Percentiles rank a stretch among this genome's conserved stretches.
These are phyloP conservation scores for Ceratocystis variospora DNA, from an alignment of 2,329 filamentous ascomycete species.

Conservation along the genomic window DNA sequence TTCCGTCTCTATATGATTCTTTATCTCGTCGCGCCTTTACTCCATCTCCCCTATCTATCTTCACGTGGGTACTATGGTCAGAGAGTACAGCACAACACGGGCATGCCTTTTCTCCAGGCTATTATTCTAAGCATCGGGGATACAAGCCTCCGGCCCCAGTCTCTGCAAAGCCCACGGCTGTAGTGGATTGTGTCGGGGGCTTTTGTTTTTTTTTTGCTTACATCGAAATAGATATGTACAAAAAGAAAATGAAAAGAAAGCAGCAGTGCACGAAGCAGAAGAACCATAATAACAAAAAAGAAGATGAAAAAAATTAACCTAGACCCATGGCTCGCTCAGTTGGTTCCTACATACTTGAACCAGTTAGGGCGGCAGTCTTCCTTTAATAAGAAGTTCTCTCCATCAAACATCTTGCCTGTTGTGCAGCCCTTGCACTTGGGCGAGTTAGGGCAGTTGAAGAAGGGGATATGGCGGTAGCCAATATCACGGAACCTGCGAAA, in stretches of 20 bases:
- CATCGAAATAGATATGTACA: background rate
- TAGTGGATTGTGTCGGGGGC: background rate
- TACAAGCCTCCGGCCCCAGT: too few relatives aligned
- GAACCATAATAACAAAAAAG: background rate
- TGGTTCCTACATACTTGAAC: constrained; percentile 88
- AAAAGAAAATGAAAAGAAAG: background rate
- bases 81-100: too few relatives aligned
- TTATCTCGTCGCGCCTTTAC: too few relatives aligned
- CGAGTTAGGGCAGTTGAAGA: constrained; percentile 97
- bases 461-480: constrained; percentile 94
- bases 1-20: too few relatives aligned
- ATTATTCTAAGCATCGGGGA: too few relatives aligned
- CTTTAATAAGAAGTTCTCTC: constrained; percentile 67
- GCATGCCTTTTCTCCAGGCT: too few relatives aligned
- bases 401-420: constrained; percentile 79
- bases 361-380: constrained; percentile 94
- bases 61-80: too few relatives aligned
- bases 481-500: constrained; percentile 85
- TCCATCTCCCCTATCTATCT: too few relatives aligned
- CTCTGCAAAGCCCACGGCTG: background rate
- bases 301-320: background rate
- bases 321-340: constrained; percentile 30
- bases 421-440: constrained; percentile 82
- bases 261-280: background rate
- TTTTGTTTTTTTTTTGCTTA: background rate